These are phyloP conservation scores for Annona cherimola DNA, from an alignment of 164 flowering plant species.

Conservation along the genomic window DNA sequence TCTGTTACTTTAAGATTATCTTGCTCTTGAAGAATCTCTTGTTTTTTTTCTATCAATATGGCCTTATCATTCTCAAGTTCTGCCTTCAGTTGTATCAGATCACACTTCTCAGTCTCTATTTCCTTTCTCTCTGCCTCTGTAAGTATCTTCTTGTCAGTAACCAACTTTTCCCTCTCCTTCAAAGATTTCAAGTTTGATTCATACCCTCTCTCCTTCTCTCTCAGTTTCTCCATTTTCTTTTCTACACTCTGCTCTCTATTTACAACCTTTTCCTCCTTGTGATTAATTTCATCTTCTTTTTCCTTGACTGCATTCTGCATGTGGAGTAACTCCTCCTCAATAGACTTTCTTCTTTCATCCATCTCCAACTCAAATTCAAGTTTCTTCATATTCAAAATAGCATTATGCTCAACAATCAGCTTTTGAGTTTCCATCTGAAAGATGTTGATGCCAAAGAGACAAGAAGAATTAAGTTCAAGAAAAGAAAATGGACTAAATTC, in stretches of 20 bases:
- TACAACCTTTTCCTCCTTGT: slow-evolving; percentile 53
- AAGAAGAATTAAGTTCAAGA: not conserved
- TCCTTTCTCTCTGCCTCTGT: slow-evolving; percentile 45
- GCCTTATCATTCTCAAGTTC: slow-evolving; percentile 48
- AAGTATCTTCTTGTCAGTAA: slow-evolving; percentile 52
- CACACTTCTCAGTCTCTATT: slow-evolving; percentile 40
- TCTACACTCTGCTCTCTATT: slow-evolving; percentile 62
- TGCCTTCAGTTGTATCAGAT: slow-evolving; percentile 32
- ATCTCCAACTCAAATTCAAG: slow-evolving; percentile 60
- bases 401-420: slow-evolving; percentile 63
- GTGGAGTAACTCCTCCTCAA: slow-evolving; percentile 51
- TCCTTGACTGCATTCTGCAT: slow-evolving; percentile 36
- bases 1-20: slow-evolving; percentile 44
- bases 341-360: slow-evolving; percentile 42
- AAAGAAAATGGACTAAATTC: not conserved
- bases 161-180: slow-evolving; percentile 60
- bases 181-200: slow-evolving; percentile 46
- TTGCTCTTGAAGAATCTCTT: slow-evolving; percentile 41
- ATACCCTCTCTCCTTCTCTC: slow-evolving; percentile 71
- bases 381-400: slow-evolving; percentile 31
- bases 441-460: not conserved
- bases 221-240: slow-evolving; percentile 54
- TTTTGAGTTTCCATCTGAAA: slow-evolving; percentile 64
- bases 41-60: slow-evolving; percentile 39
- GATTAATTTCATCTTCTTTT: slow-evolving; percentile 49